Base-by-base conservation (phyloP, 2,329 filamentous ascomycete species). In the Aureobasidium sp. region DNA sequence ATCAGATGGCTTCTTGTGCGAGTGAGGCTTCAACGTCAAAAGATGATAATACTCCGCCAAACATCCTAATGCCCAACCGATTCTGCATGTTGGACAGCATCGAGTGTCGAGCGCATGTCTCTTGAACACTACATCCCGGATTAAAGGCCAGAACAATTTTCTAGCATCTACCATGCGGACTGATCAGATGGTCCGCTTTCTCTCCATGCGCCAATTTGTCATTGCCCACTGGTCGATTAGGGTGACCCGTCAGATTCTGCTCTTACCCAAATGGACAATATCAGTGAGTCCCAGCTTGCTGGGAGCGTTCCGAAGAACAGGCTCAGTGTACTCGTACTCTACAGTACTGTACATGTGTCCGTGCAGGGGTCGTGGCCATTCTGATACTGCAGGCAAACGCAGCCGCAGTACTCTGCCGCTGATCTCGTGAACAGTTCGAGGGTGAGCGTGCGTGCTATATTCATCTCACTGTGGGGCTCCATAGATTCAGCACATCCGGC, bases 401-500 rank as follows among this genome's bases (percentile, higher is more conserved):
- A 31, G 43, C 55, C 55, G 55, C 55, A 49, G 42, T 33, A 49
- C n/a, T 58, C 40, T 43, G 33, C 53, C 55, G 55, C 55, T 49
- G 43, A 58, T 58, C 55, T 58, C 55, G 55, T 58, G 55, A 58
- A 43, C 55, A 58, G n/a, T 13, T 47, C 43, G 33, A 47, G 33
- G 42, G 3, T 21, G 31, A 47, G 49, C 55, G 55, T 58, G 55
- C 55, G 53, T 57, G 53, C 53, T 57, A 57, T 46, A 57, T 37
- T 15, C 53, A 58, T 49, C 55, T 58, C 21, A 49, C 42, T 49
- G 55, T 33, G 55, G 55, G 42, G 43, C 21, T 58, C 42, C 53
- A 43, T 46, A 37, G 29, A 42, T 25, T 25, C 53, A 57, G 53
- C 53, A 57, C 42, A 27, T 46, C 40, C 40, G 53, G n/a, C 31